Conservation (phyloP, 208 protist genomes). For the Trypanosoma cruzi region DNA sequence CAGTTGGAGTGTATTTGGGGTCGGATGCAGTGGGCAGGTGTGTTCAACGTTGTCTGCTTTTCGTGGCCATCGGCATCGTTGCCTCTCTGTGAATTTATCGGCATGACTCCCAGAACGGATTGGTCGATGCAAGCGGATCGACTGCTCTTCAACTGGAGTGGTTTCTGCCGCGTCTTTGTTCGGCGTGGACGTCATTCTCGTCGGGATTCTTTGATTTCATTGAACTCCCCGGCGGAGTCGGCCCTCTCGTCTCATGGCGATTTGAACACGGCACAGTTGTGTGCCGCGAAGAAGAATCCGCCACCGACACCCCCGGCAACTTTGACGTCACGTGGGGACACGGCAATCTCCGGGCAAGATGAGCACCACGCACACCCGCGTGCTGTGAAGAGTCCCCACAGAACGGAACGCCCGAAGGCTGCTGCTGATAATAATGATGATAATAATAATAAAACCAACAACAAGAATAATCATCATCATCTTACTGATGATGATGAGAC, state of each 20-base stretch:
- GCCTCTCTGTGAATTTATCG: conserved; percentile 44
- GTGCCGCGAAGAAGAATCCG: neutral
- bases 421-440: neutral
- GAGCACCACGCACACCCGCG: neutral
- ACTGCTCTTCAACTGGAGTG: conserved; percentile 41
- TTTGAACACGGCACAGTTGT: neutral
- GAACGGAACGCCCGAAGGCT: neutral
- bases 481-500: neutral
- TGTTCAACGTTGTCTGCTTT: conserved; percentile 38
- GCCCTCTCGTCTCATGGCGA: neutral
- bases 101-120: conserved; percentile 47
- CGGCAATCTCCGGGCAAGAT: neutral
- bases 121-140: conserved; percentile 50
- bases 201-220: conserved; percentile 13
- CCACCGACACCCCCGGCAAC: neutral
- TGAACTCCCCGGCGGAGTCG: conserved; percentile 9
- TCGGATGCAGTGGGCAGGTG: conserved; percentile 27
- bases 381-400: neutral
- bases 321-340: neutral
- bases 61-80: conserved; percentile 16
- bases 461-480: too few species aligned
- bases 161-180: conserved; percentile 37
- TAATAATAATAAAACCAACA: too few species aligned
- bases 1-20: conserved; percentile 42
- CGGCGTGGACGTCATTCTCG: neutral